Conservation (phyloP, 805 yeast genomes). For the Pichia scutulata region DNA sequence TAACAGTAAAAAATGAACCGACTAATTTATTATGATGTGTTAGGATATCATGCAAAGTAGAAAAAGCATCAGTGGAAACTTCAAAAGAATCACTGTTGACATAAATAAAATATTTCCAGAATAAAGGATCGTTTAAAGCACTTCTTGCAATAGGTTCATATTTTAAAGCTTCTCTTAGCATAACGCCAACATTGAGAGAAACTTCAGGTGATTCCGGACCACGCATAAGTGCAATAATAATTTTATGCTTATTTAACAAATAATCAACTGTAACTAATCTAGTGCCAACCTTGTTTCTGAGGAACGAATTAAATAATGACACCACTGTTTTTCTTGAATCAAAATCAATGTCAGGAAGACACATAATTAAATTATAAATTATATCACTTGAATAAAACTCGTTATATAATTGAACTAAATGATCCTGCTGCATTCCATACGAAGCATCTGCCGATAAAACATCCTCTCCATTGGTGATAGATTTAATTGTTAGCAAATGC, state of each 20-base stretch:
- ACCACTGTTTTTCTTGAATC: constrained; percentile 84
- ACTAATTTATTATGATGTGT: constrained; percentile 63
- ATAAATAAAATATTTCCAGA: constrained; percentile 82
- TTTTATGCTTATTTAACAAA: constrained; percentile 56
- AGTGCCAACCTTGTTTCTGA: constrained; percentile 69
- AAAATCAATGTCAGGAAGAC: constrained; percentile 67
- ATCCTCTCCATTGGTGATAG: constrained; percentile 47
- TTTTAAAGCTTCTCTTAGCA: constrained; percentile 78
- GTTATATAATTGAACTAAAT: constrained; percentile 64
- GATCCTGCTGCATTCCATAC: constrained; percentile 50
- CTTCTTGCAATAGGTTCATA: constrained; percentile 61
- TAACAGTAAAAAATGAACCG: constrained; percentile 56
- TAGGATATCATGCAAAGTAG: constrained; percentile 63
- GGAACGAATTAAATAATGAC: constrained; percentile 61
- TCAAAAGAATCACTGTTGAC: constrained; percentile 76
- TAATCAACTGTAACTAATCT: constrained; percentile 86
- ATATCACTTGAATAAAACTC: constrained; percentile 72
- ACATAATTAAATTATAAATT: constrained; percentile 50
- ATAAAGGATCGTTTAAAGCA: constrained; percentile 48
- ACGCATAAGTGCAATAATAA: constrained; percentile 51
- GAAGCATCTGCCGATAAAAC: constrained; percentile 11
- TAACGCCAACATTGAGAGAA: constrained; percentile 67
- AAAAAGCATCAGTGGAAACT: constrained; percentile 82
- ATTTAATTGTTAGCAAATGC: constrained; percentile 54
- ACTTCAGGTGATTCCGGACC: constrained; percentile 71